Percentiles rank a stretch among this genome's conserved stretches.
Conservation (phyloP, 768 basidiomycete genomes). For the Lactarius quietus region DNA sequence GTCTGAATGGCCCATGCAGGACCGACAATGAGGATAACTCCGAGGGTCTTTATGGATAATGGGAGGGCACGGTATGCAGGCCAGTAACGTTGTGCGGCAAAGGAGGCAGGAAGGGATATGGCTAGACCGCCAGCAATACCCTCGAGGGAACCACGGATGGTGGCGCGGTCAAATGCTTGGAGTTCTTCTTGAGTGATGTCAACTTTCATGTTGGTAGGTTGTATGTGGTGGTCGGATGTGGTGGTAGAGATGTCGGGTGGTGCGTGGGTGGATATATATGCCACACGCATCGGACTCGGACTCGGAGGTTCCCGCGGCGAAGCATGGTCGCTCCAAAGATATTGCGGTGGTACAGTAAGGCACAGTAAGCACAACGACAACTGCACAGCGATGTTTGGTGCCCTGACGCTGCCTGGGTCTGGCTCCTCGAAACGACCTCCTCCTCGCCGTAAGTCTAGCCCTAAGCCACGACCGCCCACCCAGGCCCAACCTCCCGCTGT, state of each 20-base stretch:
- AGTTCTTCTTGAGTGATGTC: conserved; percentile 39
- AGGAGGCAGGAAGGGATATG: conserved; percentile 37
- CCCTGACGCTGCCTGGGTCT: not conserved
- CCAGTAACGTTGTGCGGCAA: conserved; percentile 34
- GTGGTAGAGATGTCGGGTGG: not conserved
- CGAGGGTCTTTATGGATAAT: conserved; percentile 39
- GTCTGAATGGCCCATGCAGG: conserved; percentile 41
- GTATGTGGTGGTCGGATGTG: conserved; percentile 17
- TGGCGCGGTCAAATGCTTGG: conserved; percentile 36
- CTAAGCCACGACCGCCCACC: not conserved
- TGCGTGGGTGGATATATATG: not conserved
- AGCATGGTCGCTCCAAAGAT: not conserved
- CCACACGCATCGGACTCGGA: not conserved
- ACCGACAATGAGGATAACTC: conserved; percentile 36
- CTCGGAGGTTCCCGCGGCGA: not conserved
- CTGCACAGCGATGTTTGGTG: not conserved
- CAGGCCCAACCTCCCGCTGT: not conserved
- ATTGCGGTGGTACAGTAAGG: not conserved
- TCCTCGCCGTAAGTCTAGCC: conserved; percentile 4
- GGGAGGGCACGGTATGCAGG: conserved; percentile 40
- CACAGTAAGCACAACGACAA: not conserved
- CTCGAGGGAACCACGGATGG: conserved; percentile 39
- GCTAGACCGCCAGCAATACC: conserved; percentile 38
- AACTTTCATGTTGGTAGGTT: conserved; percentile 22
- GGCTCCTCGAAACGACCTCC: not conserved